Base-by-base conservation (phyloP, 2,329 filamentous ascomycete species). In the Penicillium sclerotigenum region DNA sequence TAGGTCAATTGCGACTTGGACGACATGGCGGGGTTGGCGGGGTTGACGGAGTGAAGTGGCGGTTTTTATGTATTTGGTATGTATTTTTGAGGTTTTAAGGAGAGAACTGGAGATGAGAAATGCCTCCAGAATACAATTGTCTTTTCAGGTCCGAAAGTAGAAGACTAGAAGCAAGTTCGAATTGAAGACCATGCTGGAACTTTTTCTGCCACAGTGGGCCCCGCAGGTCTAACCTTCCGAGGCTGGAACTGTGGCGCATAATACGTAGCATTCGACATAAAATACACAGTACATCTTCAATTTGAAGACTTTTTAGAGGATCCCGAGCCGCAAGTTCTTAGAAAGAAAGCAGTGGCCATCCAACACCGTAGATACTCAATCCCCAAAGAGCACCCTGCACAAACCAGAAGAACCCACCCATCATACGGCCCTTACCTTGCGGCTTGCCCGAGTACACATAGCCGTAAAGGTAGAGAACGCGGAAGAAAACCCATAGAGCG, bases 381-480 rank as follows among this genome's bases (percentile, higher is more conserved):
- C 65, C 73, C 73, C 73, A 76, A 4, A 79, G 65, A 24, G 65
- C 73, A 42, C 61, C 70, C 65, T 79, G 76, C 26, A 66, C 66
- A 31, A 77, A 41, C 73, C 71, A 78, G 62, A 74, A 77, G 28
- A 62, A 49, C 0, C 29, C 53, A 9, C 77, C 77, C 3, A 71
- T 53, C 37, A 62, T 56, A 18, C 76, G 67, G 8, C 76, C 76
- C 45, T 61, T 65, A 16, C 77, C 76, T 50, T 75, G 60, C 1
- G 73, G 58, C 64, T 75, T 72, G 29, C 64, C 65, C 6, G 70
- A 72, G 56, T 71, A 76, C 3, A 79, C 71, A 51, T 79, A 79
- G n/a, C 77, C 77, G 46, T 75, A 74, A 52, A 77, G 61, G 65
- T 80, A 87, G 20, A 83, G 51, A 0, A 76, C 63, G 31, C 83